Evolutionary conservation across 2,329 filamentous ascomycete genomes (phyloP).

Genomic region (Talaromyces sp.): DNA sequence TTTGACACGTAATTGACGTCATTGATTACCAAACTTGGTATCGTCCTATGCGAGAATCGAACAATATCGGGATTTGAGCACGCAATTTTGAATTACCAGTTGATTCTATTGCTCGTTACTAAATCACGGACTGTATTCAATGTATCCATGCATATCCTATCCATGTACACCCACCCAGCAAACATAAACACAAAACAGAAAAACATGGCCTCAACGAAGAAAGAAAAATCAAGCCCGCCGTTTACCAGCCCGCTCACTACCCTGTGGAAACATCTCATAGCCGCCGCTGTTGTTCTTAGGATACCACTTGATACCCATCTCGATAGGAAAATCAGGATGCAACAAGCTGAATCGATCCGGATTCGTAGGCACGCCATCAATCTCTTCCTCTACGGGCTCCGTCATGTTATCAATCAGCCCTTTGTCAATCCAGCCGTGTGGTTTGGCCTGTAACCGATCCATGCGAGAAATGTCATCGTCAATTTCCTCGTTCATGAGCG

Average conservation of each 20-base stretch:
- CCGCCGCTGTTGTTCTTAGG: slow-evolving; percentile 27
- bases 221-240: slow-evolving; percentile 5
- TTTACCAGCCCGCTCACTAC: slow-evolving; percentile 19
- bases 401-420: slow-evolving; percentile 42
- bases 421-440: slow-evolving; percentile 43
- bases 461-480: slow-evolving; percentile 48
- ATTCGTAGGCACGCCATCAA: slow-evolving; percentile 34
- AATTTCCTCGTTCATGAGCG: slow-evolving; percentile 48
- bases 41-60: background rate
- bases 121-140: background rate
- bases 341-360: slow-evolving; percentile 40
- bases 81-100: background rate
- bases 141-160: slow-evolving; percentile 4
- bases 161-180: slow-evolving; percentile 6
- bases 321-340: slow-evolving; percentile 46
- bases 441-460: slow-evolving; percentile 40
- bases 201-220: background rate
- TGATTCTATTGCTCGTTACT: background rate
- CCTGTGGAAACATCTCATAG: slow-evolving; percentile 29
- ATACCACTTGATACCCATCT: slow-evolving; percentile 45
- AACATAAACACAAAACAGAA: background rate
- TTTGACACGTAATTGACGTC: background rate
- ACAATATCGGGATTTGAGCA: background rate
- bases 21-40: background rate
- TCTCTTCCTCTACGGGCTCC: slow-evolving; percentile 32